Evolutionary conservation across 495 filamentous ascomycete species (phyloP), one percentile per base, ranked within the genome.

Genomic region (Aspergillus heteromorphus): DNA sequence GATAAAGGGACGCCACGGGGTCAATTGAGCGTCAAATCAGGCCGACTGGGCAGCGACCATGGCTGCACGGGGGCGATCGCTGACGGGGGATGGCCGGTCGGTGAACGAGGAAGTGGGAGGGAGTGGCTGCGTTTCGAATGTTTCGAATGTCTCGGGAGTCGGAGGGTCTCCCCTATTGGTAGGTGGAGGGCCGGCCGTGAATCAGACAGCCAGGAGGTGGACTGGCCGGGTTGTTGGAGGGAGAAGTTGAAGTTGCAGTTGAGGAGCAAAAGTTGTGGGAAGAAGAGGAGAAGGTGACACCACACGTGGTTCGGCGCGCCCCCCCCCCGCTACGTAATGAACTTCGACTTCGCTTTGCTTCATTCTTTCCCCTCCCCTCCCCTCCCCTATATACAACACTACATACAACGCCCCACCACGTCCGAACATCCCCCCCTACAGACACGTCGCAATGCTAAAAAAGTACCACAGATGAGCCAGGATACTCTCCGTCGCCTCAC

Each of bases 391-490:
- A 43, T 43, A 18, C 40, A 2, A 3, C n/a, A 6, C 23, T 7
- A 27, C 23, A 27, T n/a, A n/a, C n/a, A n/a, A n/a, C n/a, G n/a
- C n/a, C n/a, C n/a, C n/a, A n/a, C n/a, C n/a, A n/a, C n/a, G n/a
- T n/a, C n/a, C n/a, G n/a, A n/a, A n/a, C n/a, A n/a, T n/a, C n/a
- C n/a, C n/a, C n/a, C 40, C 6, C 2, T n/a, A 6, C 11, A 38
- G 34, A 54, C 66, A 69, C 10, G 48, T 48, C 13, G 48, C 40
- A 45, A 69, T 65, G 8, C 34, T 40, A 25, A 64, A 58, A 47
- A 80, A 77, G 65, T 81, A 80, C 65, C 62, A 73, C 30, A 42
- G 20, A 65, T 81, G 78, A 16, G 73, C 72, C 48, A 16, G 19
- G 5, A 56, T 29, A 7, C 58, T 57, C 19, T 56, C 43, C 4